Evolutionary conservation across 2,329 filamentous ascomycete genomes (phyloP), one percentile per base, ranked within the genome.

Genomic region (Fonsecaea nubica): DNA sequence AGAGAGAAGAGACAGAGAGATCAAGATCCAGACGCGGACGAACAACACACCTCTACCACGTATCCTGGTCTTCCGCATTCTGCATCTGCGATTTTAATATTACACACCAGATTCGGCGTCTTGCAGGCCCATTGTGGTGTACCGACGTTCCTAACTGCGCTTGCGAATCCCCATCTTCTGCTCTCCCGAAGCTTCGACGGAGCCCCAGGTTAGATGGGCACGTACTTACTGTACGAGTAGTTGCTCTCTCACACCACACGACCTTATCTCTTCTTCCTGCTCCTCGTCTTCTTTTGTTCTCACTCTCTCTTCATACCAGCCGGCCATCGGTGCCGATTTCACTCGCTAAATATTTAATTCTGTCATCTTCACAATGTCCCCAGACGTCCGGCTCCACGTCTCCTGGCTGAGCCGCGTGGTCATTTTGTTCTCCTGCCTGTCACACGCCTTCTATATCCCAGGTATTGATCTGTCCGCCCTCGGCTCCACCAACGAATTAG

Each of bases 371-470:
- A 71, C 60, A 63, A 76, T 74, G 74, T 72, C 63, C 40, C 68
- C 61, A 64, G 66, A 73, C 63, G 68, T 72, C 48, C 67, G 68
- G 67, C 65, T 71, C 54, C 63, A 48, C 57, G 50, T 64, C 58
- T 64, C 66, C 66, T 79, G 78, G 71, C 69, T 75, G 70, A 76
- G 75, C 71, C 72, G 77, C 71, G 63, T 75, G 79, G 72, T 70
- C 18, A 75, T 88, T 40, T 69, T 86, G 62, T 78, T 86, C 60
- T 71, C 85, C 63, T 83, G 84, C 36, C 81, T 82, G 65, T 80
- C 82, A 18, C 82, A 88, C 61, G 91, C 90, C 42, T 96, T 96
- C 78, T 96, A 96, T 77, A 90, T 96, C 73, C 92, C 92, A 74
- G 92, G 92, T 94, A 85, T 74, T n/a, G 82, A 68, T 62, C n/a